Conservation (phyloP, 1,284 basidiomycete genomes). For the Pulchroboletus neoregius region DNA sequence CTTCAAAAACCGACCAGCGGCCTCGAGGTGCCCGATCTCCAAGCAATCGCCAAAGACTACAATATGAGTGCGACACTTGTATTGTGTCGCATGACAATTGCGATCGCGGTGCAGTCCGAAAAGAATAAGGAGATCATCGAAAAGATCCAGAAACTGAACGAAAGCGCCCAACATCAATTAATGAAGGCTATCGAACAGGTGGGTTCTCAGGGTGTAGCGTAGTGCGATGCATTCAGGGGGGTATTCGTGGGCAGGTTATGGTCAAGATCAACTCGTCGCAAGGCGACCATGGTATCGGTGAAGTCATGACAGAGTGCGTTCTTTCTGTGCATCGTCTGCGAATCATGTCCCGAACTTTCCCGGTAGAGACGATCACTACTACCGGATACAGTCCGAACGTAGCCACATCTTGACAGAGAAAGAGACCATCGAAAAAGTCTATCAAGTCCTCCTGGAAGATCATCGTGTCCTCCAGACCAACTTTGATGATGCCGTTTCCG, state of each 20-base stretch:
- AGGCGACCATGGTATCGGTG: slow-evolving; percentile 42
- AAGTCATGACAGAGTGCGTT: slow-evolving; percentile 73
- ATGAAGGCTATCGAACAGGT: slow-evolving; percentile 88
- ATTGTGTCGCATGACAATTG: slow-evolving; percentile 83
- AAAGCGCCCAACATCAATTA: slow-evolving; percentile 76
- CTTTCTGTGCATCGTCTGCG: slow-evolving; percentile 4
- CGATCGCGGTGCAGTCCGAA: slow-evolving; percentile 89
- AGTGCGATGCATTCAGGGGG: slow-evolving; percentile 1
- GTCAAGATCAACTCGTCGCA: slow-evolving; percentile 52
- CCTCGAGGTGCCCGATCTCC: slow-evolving; percentile 77
- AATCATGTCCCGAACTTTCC: slow-evolving; percentile 11
- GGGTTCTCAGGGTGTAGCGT: slow-evolving; percentile 14
- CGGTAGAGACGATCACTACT: slow-evolving; percentile 78
- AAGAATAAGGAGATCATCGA: slow-evolving; percentile 80
- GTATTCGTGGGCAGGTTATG: slow-evolving; percentile 57
- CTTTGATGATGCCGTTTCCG: slow-evolving; percentile 64
- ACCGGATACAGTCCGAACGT: slow-evolving; percentile 75
- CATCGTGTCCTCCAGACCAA: slow-evolving; percentile 69
- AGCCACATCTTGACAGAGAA: slow-evolving; percentile 74
- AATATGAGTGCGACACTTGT: slow-evolving; percentile 63
- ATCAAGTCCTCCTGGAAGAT: slow-evolving; percentile 71
- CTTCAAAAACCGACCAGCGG: slow-evolving; percentile 69
- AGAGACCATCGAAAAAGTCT: slow-evolving; percentile 75
- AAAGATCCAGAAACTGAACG: slow-evolving; percentile 76
- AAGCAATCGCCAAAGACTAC: slow-evolving; percentile 75